Evolutionary conservation across 495 filamentous ascomycete species (phyloP), one percentile per base, ranked within the genome.

Genomic region (Penicillium steckii): DNA sequence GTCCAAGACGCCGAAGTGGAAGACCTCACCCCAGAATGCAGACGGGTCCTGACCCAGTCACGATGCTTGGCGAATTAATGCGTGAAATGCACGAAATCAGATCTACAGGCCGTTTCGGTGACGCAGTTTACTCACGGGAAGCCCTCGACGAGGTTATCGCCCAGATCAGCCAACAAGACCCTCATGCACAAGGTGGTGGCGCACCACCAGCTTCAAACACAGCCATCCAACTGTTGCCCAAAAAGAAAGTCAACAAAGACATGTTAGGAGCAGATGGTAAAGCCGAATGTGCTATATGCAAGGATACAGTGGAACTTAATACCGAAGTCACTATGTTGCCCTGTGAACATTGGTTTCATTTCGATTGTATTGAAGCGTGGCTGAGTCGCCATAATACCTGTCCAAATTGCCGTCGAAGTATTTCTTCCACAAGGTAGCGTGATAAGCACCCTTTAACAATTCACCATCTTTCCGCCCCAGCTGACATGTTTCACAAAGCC

Each of bases 311-410:
- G 27, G 75, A 83, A 35, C 61, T 88, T 27, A 88, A 84, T 12
- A 87, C 85, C 21, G 85, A 91, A 64, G 88, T 94, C 5, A 83
- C 85, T 0, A 78, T 86, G 21, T 69, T 98, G 23, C 92, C 92
- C 2, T 98, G 94, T 71, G 85, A 78, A 3, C 94, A 98, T 61
- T 95, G 90, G 88, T 98, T 95, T 66, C 90, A 95, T 62, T 84
- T 79, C 43, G 71, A 79, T 12, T 96, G 91, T 59, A 85, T 92
- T 32, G 75, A 78, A 22, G 73, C 85, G 44, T 97, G 91, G 91
- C 68, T 97, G 25, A 82, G 79, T 59, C 87, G 94, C 64, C 90
- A 95, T 62, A 88, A 95, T 54, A 95, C 91, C 2, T 97, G 91
- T 61, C 91, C 91, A 3, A 89, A 94, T 50, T 97, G 91, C 64